Base-by-base conservation (phyloP, 441 rosid species). In the Pelargonium fulgidum region DNA sequence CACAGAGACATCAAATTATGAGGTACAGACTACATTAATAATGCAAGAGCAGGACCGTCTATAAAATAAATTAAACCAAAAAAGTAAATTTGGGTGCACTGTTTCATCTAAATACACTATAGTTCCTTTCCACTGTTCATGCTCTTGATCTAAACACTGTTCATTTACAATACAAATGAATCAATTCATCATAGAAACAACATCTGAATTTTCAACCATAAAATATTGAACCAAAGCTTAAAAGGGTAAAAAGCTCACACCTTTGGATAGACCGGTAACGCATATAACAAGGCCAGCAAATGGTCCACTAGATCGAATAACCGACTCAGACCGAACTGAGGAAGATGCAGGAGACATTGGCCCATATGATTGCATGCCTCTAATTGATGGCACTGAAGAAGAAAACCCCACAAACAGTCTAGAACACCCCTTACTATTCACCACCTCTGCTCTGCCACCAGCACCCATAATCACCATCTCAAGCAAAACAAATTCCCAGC, bases 241-340 rank as follows among this genome's bases (percentile, higher is more conserved):
- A 29, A 14, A 66, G 24, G 7, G 0, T 19, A 16, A 14, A 29
- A n/a, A 26, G 16, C 8, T 11, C 42, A 10, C 61, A 90, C 99
- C 98, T 88, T 89, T 92, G 47, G 99, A 95, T 50, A 95, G 86
- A 76, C 99, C 98, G 22, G 98, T 92, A 52, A 90, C 98, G 68
- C 98, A 95, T 7, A 95, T 88, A 52, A 88, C 85, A 72, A 95
- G 92, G 54, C 89, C 85, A 36, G 88, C 74, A 75, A 95, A 95
- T 0, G 98, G 98, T 63, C 85, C 86, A 70, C 68, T 68, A 33
- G 85, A 67, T 33, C 76, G 83, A 75, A 77, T 75, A 79, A 78
- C 59, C 36, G 78, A 48, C 63, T 75, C 81, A 42, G 86, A 81
- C 69, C 73, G 81, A 42, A 72, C 61, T 17, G 82, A 78, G 61